Evolutionary conservation across 1,284 basidiomycete genomes (phyloP).

Genomic region (Coniferiporia weirii): DNA sequence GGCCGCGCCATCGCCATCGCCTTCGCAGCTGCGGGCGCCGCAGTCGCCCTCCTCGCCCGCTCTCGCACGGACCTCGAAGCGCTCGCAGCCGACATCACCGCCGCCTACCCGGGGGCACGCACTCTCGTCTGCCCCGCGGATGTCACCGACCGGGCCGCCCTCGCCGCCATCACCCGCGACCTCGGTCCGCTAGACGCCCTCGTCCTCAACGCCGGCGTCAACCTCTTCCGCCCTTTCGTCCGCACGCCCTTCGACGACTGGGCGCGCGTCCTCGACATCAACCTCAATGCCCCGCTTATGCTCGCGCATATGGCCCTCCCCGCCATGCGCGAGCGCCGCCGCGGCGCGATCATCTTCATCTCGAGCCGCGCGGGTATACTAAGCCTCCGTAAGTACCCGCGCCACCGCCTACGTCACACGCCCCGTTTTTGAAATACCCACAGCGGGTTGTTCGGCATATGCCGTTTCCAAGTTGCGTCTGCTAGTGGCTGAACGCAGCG

Average conservation of each 20-base stretch:
- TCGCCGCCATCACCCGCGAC: not conserved
- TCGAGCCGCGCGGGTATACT: not conserved
- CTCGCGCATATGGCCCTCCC: not conserved
- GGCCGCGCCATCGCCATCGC: constrained; percentile 4
- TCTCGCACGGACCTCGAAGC: not conserved
- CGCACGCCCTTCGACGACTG: constrained; percentile 7
- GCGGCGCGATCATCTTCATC: constrained; percentile 6
- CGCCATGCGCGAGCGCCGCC: not conserved
- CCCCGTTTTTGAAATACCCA: not conserved
- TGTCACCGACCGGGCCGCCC: not conserved
- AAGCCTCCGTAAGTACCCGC: not conserved
- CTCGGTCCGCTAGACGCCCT: constrained; percentile 3
- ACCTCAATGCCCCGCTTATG: constrained; percentile 6
- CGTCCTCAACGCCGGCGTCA: constrained; percentile 1
- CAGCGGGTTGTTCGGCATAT: constrained; percentile 2
- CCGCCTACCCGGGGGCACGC: not conserved
- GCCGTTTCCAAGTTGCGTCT: constrained; percentile 6
- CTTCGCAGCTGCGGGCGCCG: constrained; percentile 1
- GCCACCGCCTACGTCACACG: not conserved
- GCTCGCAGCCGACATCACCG: not conserved
- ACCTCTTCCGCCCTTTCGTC: not conserved
- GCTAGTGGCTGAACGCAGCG: too few species aligned
- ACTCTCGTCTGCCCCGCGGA: constrained; percentile 7
- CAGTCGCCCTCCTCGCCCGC: constrained; percentile 6
- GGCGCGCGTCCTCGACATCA: constrained; percentile 5